These are phyloP conservation scores for Mycothermus thermophilus DNA, from an alignment of 495 filamentous ascomycete species.

Conservation along the genomic window DNA sequence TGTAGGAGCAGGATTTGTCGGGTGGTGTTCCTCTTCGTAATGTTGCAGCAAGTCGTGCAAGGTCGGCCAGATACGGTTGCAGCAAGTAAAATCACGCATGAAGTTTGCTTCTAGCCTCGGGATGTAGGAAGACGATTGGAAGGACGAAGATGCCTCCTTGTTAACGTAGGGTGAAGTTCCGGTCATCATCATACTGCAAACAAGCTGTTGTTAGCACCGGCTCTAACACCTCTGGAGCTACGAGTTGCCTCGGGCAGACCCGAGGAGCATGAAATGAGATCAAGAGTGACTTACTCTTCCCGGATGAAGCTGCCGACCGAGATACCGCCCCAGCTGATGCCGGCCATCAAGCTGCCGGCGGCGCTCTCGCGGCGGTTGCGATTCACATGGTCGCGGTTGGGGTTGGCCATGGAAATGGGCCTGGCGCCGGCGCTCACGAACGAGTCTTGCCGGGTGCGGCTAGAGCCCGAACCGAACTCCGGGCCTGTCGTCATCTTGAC, in stretches of 20 bases:
- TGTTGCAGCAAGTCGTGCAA: constrained; percentile 92
- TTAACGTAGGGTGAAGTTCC: constrained; percentile 77
- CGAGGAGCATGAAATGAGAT: constrained; percentile 2
- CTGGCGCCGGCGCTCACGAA: constrained; percentile 67
- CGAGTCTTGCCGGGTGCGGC: constrained; percentile 54
- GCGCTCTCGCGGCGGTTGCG: constrained; percentile 66
- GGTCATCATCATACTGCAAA: constrained; percentile 80
- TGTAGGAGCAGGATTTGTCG: constrained; percentile 16
- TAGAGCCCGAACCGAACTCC: constrained; percentile 40
- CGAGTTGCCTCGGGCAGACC: not conserved
- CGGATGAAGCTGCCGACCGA: constrained; percentile 94
- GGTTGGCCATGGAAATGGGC: constrained; percentile 71
- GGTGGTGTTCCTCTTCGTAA: constrained; percentile 84
- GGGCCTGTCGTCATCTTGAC: constrained; percentile 47
- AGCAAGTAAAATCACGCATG: constrained; percentile 92
- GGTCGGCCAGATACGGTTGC: constrained; percentile 70
- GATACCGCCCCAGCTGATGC: constrained; percentile 96
- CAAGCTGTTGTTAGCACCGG: constrained; percentile 10
- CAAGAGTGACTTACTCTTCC: constrained; percentile 70
- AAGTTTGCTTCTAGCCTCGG: constrained; percentile 96
- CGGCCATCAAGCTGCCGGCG: constrained; percentile 74
- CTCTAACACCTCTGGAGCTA: not conserved
- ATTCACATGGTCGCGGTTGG: constrained; percentile 52
- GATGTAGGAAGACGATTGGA: constrained; percentile 92
- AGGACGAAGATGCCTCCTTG: constrained; percentile 87